These are phyloP conservation scores for Aureobasidium pullulans DNA, from an alignment of 2,329 filamentous ascomycete genomes.

Conservation along the genomic window DNA sequence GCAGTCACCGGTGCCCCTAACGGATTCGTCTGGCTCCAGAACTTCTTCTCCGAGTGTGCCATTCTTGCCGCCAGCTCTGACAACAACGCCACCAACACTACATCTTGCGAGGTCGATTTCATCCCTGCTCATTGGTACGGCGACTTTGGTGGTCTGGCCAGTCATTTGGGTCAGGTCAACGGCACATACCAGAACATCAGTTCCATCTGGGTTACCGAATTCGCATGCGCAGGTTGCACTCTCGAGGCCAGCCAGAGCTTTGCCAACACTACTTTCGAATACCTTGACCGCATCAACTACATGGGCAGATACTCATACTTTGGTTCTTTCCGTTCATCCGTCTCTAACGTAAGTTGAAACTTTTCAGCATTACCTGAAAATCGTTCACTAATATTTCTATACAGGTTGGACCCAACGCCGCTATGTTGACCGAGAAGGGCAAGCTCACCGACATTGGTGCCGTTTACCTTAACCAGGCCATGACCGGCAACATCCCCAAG, in stretches of 20 bases:
- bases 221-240: slow-evolving; percentile 51
- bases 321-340: slow-evolving; percentile 61
- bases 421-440: slow-evolving; percentile 62
- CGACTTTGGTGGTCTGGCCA: slow-evolving; percentile 60
- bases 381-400: not conserved
- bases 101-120: slow-evolving; percentile 42
- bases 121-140: slow-evolving; percentile 52
- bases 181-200: slow-evolving; percentile 43
- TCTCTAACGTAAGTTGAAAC: slow-evolving; percentile 49
- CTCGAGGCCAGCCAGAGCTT: slow-evolving; percentile 55
- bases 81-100: slow-evolving; percentile 19
- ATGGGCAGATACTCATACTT: slow-evolving; percentile 68
- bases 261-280: slow-evolving; percentile 64
- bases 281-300: slow-evolving; percentile 29
- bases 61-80: slow-evolving; percentile 4
- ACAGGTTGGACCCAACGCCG: slow-evolving; percentile 54
- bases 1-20: slow-evolving; percentile 56
- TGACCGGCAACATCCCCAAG: slow-evolving; percentile 31
- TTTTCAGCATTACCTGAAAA: slow-evolving; percentile 27
- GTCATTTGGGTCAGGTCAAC: slow-evolving; percentile 55
- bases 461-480: slow-evolving; percentile 61
- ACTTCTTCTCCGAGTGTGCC: slow-evolving; percentile 55
- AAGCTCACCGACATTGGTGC: slow-evolving; percentile 66
- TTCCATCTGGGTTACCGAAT: slow-evolving; percentile 71
- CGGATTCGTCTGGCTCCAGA: slow-evolving; percentile 59